Conservation (phyloP, 1,284 basidiomycete species). For the Golubevia pallescens region DNA sequence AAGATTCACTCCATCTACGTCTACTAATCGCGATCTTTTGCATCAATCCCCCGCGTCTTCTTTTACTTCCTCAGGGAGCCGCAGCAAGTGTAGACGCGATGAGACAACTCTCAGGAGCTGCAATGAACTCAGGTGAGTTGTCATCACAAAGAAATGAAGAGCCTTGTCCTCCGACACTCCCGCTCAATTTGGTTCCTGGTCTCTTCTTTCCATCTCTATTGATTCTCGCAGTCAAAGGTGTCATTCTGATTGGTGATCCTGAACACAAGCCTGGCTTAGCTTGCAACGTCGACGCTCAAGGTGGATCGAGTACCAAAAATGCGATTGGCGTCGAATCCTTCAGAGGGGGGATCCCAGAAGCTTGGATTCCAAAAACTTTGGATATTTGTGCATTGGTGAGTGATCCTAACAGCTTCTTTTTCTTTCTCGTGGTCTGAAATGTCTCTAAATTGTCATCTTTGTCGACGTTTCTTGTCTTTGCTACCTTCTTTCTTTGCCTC, state of each 20-base stretch:
- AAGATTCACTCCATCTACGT: no score
- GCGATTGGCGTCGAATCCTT: constrained; percentile 24
- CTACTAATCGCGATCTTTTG: no score
- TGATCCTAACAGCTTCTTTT: no score
- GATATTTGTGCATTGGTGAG: constrained; percentile 53
- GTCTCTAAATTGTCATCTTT: no score
- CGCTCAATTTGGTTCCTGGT: no score
- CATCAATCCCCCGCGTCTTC: no score
- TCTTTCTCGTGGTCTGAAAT: no score
- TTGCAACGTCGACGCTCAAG: constrained; percentile 52
- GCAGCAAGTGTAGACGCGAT: constrained; percentile 55
- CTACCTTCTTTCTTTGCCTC: no score
- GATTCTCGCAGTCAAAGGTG: constrained; percentile 50
- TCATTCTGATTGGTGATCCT: constrained; percentile 59
- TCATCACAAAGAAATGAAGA: neutral
- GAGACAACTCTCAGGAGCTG: constrained; percentile 21
- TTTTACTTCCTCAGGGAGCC: no score
- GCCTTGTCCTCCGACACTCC: neutral
- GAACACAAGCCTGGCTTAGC: constrained; percentile 42
- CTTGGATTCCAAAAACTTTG: constrained; percentile 46
- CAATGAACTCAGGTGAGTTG: constrained; percentile 9
- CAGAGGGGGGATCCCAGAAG: constrained; percentile 26
- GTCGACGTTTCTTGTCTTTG: no score
- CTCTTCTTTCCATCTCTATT: neutral
- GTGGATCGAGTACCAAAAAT: constrained; percentile 36